These are phyloP conservation scores for Rhizopus arrhizus DNA, from an alignment of 371 early-diverging fungal species.

Conservation along the genomic window DNA sequence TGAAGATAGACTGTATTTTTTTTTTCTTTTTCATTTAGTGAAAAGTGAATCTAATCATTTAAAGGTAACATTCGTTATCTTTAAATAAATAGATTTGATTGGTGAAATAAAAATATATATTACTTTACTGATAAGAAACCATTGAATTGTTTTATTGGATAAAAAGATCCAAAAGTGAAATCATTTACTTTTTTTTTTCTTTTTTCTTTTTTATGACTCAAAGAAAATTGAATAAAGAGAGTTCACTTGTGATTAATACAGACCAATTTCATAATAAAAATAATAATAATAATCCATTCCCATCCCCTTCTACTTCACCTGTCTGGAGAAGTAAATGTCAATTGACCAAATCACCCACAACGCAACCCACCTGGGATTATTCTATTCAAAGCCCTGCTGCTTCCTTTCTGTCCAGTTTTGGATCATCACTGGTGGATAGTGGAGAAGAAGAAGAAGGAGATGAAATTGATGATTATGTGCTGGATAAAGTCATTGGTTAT, in stretches of 20 bases:
- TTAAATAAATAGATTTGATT: neutral
- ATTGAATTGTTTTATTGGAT: neutral
- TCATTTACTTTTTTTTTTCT: neutral
- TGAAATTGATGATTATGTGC: conserved; percentile 64
- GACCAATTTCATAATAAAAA: conserved; percentile 28
- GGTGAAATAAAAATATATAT: neutral
- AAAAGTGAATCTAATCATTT: no score
- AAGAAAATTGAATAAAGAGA: no score
- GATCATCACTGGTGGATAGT: conserved; percentile 19
- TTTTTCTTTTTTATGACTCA: neutral
- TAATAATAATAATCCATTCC: conserved; percentile 16
- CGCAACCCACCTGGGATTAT: conserved; percentile 31
- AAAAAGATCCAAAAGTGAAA: neutral
- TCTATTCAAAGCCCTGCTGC: conserved; percentile 59
- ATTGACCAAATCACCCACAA: conserved; percentile 14
- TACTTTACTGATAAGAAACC: neutral
- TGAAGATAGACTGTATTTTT: no score
- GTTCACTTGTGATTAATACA: conserved; percentile 24
- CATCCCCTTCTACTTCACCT: conserved; percentile 31
- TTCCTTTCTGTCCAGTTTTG: conserved; percentile 58
- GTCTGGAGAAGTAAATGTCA: conserved; percentile 26
- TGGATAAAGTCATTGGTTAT: conserved; percentile 58
- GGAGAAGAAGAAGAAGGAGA: conserved; percentile 61
- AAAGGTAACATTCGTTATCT: no score
- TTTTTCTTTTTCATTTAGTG: no score